Evolutionary conservation across 1,139 yeast genomes (phyloP), one percentile per base, ranked within the genome.

Genomic region (Pneumocystis sp.): DNA sequence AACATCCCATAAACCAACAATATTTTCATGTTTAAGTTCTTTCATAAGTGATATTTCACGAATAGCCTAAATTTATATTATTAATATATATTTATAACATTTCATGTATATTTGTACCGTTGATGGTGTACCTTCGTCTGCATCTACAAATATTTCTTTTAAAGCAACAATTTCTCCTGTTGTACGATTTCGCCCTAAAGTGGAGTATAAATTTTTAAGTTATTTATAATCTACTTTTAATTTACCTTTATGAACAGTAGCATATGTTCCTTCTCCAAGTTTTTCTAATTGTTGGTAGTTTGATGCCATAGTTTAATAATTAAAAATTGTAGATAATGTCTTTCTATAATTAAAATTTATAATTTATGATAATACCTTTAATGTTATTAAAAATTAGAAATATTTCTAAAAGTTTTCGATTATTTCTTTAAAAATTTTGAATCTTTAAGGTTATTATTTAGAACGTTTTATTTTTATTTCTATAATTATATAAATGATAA

Each of bases 121-220:
- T 25, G 96, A 89, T 5, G 98, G 98, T 45, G 93, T 97, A 60
- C 99, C 99, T 76, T 93, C 98, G 76, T 95, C 98, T 62, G 96
- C 89, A 74, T 95, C 99, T 66, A 95, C 80, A 67, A 98, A 83
- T 75, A 93, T 93, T 77, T 93, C 93, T 76, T 93, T 93, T 71
- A 95, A 79, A 0, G 99, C 99, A 62, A 93, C 98, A 37, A 91
- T 83, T 65, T 97, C 80, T 78, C 91, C 67, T 34, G 65, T 90
- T 72, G 89, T 88, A 76, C 93, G 57, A 25, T 50, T 50, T 25
- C 57, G 57, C 21, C 57, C 57, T 50, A 50, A 12, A 50, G 21
- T 50, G 25, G n/a, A 50, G 21, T 50, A 50, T 50, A 50, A 50
- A 50, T 50, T 44, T 44, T 15, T 50, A 29, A 50, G 21, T 21